Evolutionary conservation across 495 filamentous ascomycete genomes (phyloP), one percentile per base, ranked within the genome.

Genomic region (Podospora comata): DNA sequence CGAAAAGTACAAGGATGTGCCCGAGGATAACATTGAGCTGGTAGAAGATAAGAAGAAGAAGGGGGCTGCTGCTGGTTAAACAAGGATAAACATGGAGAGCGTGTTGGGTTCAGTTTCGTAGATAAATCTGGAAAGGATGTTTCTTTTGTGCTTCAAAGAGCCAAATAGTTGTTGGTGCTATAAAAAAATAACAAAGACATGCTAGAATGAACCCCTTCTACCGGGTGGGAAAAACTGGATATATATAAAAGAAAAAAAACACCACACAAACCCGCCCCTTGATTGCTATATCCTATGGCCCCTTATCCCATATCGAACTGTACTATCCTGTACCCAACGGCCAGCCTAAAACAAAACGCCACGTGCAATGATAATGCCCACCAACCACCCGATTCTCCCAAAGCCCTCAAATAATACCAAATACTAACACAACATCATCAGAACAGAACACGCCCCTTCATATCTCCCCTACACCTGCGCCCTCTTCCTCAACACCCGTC

Each of bases 31-130:
- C 80, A 90, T 98, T 68, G 96, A 98, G 78, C 79, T 92, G 70
- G 87, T 97, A 16, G 93, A 97, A 79, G 92, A 96, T 76, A 95
- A 94, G 86, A 94, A 94, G 85, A 93, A 93, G 84, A 81, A 78
- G 67, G 77, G 72, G 39, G 75, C 58, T 64, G 76, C 69, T 62
- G 72, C 72, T 30, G 73, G 65, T 16, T 65, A 65, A 23, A 19
- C 19, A 23, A 23, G 23, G 23, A 9, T 11, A 16, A 13, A 44
- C 60, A 26, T 20, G n/a, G 2, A 23, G 58, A 65, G 7, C 39
- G 39, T 48, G 9, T 48, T 16, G 39, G 39, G 39, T 48, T 48
- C 39, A 48, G 39, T 48, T 48, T 48, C 6, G 13, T 48, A 48
- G 7, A 48, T 48, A 13, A 9, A 9, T 15, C 23, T 4, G 2